Conservation (phyloP, 148 eudicot species). For the Oxyria digyna region DNA sequence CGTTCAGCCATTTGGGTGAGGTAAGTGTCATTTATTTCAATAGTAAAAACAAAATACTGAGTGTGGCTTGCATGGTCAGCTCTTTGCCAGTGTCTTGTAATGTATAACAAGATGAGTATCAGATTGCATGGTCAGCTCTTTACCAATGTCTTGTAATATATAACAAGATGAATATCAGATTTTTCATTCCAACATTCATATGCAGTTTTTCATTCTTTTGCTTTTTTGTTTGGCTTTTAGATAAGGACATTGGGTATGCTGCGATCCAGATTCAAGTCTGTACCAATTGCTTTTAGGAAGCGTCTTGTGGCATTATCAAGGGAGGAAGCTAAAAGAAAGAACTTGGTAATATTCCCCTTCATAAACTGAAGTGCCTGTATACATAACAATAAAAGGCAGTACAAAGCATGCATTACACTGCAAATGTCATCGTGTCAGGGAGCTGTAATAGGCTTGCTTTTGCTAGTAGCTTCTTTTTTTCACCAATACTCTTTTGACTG, state of each 20-base stretch:
- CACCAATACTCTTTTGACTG: slow-evolving; percentile 5
- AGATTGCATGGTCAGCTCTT: not conserved
- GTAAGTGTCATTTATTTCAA: slow-evolving; percentile 24
- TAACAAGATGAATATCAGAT: not conserved
- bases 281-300: slow-evolving; percentile 75
- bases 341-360: slow-evolving; percentile 26
- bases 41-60: no score
- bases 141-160: not conserved
- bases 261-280: slow-evolving; percentile 89
- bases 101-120: not conserved
- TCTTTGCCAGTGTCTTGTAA: not conserved
- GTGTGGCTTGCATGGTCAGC: no score
- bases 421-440: not conserved
- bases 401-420: slow-evolving; percentile 1
- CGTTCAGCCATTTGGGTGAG: slow-evolving; percentile 99
- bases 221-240: slow-evolving; percentile 23
- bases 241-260: slow-evolving; percentile 92
- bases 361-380: not conserved
- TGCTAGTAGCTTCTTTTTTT: not conserved
- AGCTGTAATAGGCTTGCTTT: not conserved
- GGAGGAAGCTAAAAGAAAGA: slow-evolving; percentile 28
- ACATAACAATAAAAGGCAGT: not conserved
- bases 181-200: not conserved
- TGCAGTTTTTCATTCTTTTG: slow-evolving; percentile 9
- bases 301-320: slow-evolving; percentile 64